Evolutionary conservation across 331 rosid species (phyloP).

Genomic region (Malus hybrid): DNA sequence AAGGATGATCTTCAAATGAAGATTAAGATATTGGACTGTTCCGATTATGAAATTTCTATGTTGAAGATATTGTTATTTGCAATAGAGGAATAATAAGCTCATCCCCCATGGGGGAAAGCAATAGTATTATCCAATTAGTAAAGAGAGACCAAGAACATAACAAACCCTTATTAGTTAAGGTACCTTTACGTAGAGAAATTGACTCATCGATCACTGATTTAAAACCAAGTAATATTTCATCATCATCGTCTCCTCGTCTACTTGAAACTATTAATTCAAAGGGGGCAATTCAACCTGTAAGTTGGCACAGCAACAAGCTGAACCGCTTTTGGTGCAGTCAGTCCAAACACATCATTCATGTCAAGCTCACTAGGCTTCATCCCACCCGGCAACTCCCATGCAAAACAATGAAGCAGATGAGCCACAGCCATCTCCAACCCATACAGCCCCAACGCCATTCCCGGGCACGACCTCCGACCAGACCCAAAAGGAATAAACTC

Average conservation of each 20-base stretch:
- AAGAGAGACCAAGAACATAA: neutral
- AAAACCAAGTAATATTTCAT: too few relatives aligned
- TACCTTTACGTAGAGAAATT: neutral
- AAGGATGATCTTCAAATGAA: too few relatives aligned
- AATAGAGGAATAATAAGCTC: too few relatives aligned
- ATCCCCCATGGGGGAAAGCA: too few relatives aligned
- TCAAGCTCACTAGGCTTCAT: conserved; percentile 42
- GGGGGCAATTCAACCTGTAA: conserved; percentile 29
- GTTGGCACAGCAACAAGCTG: conserved; percentile 41
- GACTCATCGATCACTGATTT: too few relatives aligned
- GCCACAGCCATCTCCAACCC: conserved; percentile 42
- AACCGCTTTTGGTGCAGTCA: conserved; percentile 49
- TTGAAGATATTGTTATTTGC: too few relatives aligned
- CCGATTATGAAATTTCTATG: too few relatives aligned
- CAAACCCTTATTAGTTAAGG: neutral
- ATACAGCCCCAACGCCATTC: conserved; percentile 49
- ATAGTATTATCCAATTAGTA: too few relatives aligned
- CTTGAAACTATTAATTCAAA: neutral
- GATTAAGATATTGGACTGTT: too few relatives aligned
- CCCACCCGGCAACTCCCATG: conserved; percentile 44
- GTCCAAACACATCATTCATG: conserved; percentile 53
- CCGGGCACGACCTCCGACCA: conserved; percentile 53
- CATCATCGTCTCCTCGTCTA: neutral
- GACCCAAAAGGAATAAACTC: conserved; percentile 58
- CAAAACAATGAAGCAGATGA: conserved; percentile 42